Evolutionary conservation across 2,329 filamentous ascomycete species (phyloP), one percentile per base, ranked within the genome.

Genomic region (Fusarium phyllophilum): DNA sequence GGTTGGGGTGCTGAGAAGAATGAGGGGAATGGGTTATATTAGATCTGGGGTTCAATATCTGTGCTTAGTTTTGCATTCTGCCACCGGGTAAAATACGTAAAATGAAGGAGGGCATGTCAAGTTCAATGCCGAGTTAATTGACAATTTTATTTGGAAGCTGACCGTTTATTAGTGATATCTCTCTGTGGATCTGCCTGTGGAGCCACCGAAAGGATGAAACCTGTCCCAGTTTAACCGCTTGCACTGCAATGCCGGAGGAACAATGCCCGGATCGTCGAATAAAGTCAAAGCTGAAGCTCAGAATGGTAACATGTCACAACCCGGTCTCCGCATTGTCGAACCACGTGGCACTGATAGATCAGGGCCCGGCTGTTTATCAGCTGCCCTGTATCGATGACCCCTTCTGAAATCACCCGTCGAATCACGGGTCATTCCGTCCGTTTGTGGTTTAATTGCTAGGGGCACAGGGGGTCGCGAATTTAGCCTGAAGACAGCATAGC

Each of bases 171-270:
- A 42, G 36, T 24, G 26, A 31, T 56, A 5, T 15, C 15, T 33
- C 33, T 24, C 9, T 20, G 55, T 48, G 55, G 41, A 48, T 58
- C 55, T 15, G 7, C 7, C 3, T 29, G 55, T 24, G 55, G 55
- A 58, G 55, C 34, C 9, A 38, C 62, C 46, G 62, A 49, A 26
- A 15, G 22, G 11, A 51, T 48, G 63, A 68, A 68, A 68, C 66
- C 34, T 31, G 14, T 51, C 17, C 31, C 41, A 17, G 18, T 68
- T 68, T 68, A 68, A 42, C 66, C 66, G 66, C 49, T 33, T 41
- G 14, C 17, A 24, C 54, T 38, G 41, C 46, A 62, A 46, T 68
- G 66, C 64, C 66, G 66, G 66, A 68, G 31, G 46, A 42, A 62
- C 33, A 54, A 54, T n/a, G 41, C 55, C 66, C 66, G 66, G 31